Evolutionary conservation across 768 basidiomycete genomes (phyloP).

Genomic region (Suillus spraguei): DNA sequence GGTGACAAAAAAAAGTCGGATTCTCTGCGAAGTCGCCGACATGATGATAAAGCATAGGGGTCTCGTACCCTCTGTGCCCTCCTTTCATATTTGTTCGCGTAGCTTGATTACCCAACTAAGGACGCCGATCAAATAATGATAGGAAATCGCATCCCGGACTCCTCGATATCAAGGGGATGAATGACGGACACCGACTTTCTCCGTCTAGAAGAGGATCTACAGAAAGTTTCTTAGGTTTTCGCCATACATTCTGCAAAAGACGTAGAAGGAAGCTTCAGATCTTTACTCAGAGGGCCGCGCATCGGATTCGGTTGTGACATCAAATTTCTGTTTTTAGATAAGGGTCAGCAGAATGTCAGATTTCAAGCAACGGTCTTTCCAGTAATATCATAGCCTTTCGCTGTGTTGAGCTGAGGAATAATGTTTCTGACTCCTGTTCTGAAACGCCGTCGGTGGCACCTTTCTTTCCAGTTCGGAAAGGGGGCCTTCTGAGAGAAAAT

Average conservation of each 20-base stretch:
- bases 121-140: slow-evolving; percentile 90
- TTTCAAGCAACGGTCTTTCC: slow-evolving; percentile 14
- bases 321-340: slow-evolving; percentile 51
- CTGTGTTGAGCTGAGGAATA: slow-evolving; percentile 71
- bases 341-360: slow-evolving; percentile 13
- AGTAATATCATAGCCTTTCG: slow-evolving; percentile 44
- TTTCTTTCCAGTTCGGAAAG: slow-evolving; percentile 56
- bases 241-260: slow-evolving; percentile 55
- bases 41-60: slow-evolving; percentile 95
- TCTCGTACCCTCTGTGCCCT: slow-evolving; percentile 72
- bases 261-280: slow-evolving; percentile 65
- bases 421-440: slow-evolving; percentile 50
- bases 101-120: slow-evolving; percentile 92
- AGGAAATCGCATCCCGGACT: slow-evolving; percentile 77
- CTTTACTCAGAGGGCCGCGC: slow-evolving; percentile 82
- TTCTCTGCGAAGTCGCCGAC: slow-evolving; percentile 98
- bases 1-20: slow-evolving; percentile 75
- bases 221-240: slow-evolving; percentile 9
- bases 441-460: slow-evolving; percentile 29
- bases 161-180: slow-evolving; percentile 73
- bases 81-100: slow-evolving; percentile 87
- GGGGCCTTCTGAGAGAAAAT: slow-evolving; percentile 29
- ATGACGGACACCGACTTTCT: slow-evolving; percentile 54
- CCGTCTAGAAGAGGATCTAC: slow-evolving; percentile 23
- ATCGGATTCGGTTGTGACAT: slow-evolving; percentile 35